These are phyloP conservation scores for Keithomyces neogunnii DNA, from an alignment of 2,329 filamentous ascomycete species.

Conservation along the genomic window DNA sequence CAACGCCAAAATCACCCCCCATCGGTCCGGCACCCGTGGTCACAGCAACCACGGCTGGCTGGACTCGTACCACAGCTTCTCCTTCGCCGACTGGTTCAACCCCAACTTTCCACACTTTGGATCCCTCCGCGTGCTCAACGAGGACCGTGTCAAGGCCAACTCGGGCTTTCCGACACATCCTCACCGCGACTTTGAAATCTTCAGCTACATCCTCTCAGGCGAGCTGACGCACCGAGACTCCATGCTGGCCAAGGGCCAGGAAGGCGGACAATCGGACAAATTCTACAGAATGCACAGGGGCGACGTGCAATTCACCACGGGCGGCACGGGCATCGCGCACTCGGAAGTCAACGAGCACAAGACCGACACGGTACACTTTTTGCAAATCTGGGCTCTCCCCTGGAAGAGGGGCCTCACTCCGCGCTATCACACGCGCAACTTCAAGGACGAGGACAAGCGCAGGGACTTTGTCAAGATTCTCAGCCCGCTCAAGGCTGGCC, in stretches of 20 bases:
- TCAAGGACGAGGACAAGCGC: conserved; percentile 63
- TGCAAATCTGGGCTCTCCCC: conserved; percentile 83
- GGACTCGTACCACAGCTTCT: conserved; percentile 80
- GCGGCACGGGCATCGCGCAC: conserved; percentile 74
- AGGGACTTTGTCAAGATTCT: conserved; percentile 66
- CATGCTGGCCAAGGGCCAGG: conserved; percentile 64
- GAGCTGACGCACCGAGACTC: conserved; percentile 83
- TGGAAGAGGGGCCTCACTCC: conserved; percentile 66
- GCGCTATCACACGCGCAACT: conserved; percentile 67
- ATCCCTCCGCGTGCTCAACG: conserved; percentile 75
- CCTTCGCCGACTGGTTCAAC: conserved; percentile 66
- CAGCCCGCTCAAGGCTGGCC: conserved; percentile 62
- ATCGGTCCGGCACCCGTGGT: conserved; percentile 63
- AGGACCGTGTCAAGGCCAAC: conserved; percentile 69
- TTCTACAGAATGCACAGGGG: conserved; percentile 67
- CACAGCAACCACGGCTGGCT: conserved; percentile 82
- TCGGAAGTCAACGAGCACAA: conserved; percentile 73
- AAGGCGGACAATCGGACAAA: conserved; percentile 50
- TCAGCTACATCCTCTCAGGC: conserved; percentile 76
- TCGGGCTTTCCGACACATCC: conserved; percentile 78
- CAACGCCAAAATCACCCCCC: conserved; percentile 65
- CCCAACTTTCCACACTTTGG: conserved; percentile 63
- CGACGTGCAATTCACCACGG: conserved; percentile 84
- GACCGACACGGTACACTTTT: conserved; percentile 66
- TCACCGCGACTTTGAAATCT: conserved; percentile 84